A percentile compares a stretch with the other conserved stretches of the same genome.
phyloP scores from a whole-genome alignment of 495 filamentous ascomycete genomes.

The Stereocaulon alpinum region DNA sequence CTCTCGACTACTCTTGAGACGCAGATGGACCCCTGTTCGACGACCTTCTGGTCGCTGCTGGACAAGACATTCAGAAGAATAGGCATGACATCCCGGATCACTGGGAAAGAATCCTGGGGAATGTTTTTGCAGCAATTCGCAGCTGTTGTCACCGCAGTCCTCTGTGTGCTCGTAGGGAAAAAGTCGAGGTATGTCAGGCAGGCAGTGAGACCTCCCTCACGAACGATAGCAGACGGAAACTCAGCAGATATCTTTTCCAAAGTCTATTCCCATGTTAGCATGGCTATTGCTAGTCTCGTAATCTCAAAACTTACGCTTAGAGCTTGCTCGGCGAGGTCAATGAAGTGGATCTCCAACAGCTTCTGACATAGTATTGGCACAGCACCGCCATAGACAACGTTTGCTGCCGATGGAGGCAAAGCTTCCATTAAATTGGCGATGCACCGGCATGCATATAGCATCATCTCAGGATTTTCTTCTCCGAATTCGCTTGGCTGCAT shows the following conservation, averaged over 20 bases:
- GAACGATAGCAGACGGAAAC: constrained; percentile 90
- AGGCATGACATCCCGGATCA: constrained; percentile 89
- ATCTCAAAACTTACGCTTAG: constrained; percentile 54
- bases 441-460: constrained; percentile 92
- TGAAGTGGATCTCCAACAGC: constrained; percentile 86
- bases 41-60: constrained; percentile 90
- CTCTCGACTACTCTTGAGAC: constrained; percentile 96
- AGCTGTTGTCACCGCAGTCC: constrained; percentile 91
- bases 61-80: constrained; percentile 79
- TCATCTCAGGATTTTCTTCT: constrained; percentile 92
- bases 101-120: constrained; percentile 80
- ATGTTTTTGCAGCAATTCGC: constrained; percentile 98
- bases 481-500: constrained; percentile 86
- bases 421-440: constrained; percentile 98
- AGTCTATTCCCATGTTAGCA: constrained; percentile 44
- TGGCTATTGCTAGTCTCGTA: neutral
- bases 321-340: constrained; percentile 94
- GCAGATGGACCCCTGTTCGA: constrained; percentile 92
- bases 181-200: constrained; percentile 94
- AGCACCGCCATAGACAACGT: constrained; percentile 91
- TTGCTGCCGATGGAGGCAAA: constrained; percentile 79
- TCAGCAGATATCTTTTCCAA: constrained; percentile 96
- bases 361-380: constrained; percentile 92
- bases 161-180: constrained; percentile 93
- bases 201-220: constrained; percentile 87